These are phyloP conservation scores for Coleophoma crateriformis DNA, from an alignment of 2,329 filamentous ascomycete genomes.

Conservation along the genomic window DNA sequence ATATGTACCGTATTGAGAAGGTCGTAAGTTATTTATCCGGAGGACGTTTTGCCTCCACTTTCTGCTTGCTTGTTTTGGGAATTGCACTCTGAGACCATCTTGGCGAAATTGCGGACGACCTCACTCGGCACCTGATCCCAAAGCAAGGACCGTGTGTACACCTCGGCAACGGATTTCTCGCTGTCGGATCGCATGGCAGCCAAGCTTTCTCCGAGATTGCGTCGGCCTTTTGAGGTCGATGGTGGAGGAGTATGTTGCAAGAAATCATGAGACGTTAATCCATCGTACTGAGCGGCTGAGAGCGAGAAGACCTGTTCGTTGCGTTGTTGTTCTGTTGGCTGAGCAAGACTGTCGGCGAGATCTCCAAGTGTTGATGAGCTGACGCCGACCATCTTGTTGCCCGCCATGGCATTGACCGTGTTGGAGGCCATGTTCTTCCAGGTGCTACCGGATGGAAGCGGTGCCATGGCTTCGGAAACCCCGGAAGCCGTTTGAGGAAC, in stretches of 20 bases:
- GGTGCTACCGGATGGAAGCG: slow-evolving; percentile 45
- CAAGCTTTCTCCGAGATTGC: slow-evolving; percentile 75
- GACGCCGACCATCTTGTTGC: slow-evolving; percentile 40
- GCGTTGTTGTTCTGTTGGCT: slow-evolving; percentile 77
- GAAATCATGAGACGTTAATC: slow-evolving; percentile 72
- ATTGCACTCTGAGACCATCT: slow-evolving; percentile 78
- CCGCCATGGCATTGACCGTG: slow-evolving; percentile 34
- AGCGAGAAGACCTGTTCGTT: slow-evolving; percentile 85
- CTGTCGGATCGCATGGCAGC: slow-evolving; percentile 68
- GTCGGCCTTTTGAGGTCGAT: slow-evolving; percentile 57
- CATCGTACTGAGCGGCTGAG: slow-evolving; percentile 82
- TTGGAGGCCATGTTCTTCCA: slow-evolving; percentile 32
- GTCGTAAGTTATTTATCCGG: slow-evolving; percentile 9
- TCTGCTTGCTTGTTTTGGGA: slow-evolving; percentile 22
- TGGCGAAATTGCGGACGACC: slow-evolving; percentile 86
- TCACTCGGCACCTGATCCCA: slow-evolving; percentile 93
- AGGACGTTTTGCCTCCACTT: slow-evolving; percentile 15
- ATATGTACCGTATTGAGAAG: not conserved
- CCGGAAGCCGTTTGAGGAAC: slow-evolving; percentile 39
- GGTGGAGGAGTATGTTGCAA: slow-evolving; percentile 47
- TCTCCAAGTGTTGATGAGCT: slow-evolving; percentile 59
- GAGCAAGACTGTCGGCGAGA: slow-evolving; percentile 62
- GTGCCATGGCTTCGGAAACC: slow-evolving; percentile 34
- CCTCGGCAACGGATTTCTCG: slow-evolving; percentile 74
- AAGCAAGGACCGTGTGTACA: slow-evolving; percentile 86